Conservation (phyloP, 2,329 filamentous ascomycete species). For the Podosphaera xanthii region DNA sequence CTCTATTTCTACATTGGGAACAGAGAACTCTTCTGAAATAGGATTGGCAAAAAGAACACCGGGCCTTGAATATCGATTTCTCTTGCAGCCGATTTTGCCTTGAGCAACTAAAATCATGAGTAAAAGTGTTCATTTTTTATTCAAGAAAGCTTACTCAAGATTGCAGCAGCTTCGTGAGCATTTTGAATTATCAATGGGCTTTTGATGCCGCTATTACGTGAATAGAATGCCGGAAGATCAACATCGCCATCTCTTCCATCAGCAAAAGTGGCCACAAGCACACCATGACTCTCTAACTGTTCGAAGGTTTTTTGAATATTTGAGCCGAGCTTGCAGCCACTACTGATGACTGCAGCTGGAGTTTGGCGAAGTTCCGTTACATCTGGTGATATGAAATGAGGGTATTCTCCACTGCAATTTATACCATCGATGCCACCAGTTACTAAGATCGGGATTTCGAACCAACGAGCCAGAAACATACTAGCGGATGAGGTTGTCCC, state of each 20-base stretch:
- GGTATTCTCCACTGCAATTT: constrained; percentile 65
- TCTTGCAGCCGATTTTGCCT: background rate
- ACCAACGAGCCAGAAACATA: constrained; percentile 68
- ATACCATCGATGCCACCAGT: constrained; percentile 90
- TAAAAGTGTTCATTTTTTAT: background rate
- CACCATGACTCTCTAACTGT: constrained; percentile 47
- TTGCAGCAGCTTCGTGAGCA: constrained; percentile 68
- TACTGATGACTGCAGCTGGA: constrained; percentile 67
- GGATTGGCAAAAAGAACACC: constrained; percentile 79
- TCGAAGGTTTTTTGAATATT: constrained; percentile 82
- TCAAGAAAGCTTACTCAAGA: constrained; percentile 35
- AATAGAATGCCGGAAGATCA: constrained; percentile 86
- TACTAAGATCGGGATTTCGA: constrained; percentile 79
- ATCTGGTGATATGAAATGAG: constrained; percentile 88
- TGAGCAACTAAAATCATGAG: constrained; percentile 30
- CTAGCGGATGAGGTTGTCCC: constrained; percentile 88
- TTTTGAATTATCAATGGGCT: constrained; percentile 55
- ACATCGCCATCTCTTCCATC: constrained; percentile 51
- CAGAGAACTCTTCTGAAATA: constrained; percentile 34
- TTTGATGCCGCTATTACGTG: constrained; percentile 58
- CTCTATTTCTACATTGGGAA: constrained; percentile 36
- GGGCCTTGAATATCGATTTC: constrained; percentile 20
- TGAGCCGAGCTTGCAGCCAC: constrained; percentile 87
- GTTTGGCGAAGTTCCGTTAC: constrained; percentile 83
- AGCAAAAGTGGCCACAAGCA: constrained; percentile 71